These are phyloP conservation scores for Exophiala sideris DNA, from an alignment of 2,329 filamentous ascomycete genomes.

Conservation along the genomic window DNA sequence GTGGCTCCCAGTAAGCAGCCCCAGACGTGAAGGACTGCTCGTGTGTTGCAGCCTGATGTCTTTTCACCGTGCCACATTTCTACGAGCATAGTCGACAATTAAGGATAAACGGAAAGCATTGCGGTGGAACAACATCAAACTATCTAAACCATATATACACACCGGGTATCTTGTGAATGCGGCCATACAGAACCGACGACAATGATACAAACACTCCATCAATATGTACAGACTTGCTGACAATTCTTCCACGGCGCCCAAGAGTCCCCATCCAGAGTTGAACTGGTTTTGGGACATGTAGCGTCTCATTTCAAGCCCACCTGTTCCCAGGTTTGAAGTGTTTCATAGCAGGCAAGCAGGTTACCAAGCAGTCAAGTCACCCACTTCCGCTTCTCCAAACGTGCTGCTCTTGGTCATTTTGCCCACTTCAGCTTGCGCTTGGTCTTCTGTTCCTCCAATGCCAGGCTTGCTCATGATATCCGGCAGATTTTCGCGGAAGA, in stretches of 20 bases:
- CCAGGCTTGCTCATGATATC: slow-evolving; percentile 76
- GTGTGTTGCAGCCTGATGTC: too few relatives aligned
- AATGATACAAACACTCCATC: slow-evolving; percentile 16
- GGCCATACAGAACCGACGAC: slow-evolving; percentile 21
- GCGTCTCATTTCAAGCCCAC: neutral
- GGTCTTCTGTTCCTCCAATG: slow-evolving; percentile 23
- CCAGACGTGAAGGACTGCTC: too few relatives aligned
- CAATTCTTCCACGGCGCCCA: neutral
- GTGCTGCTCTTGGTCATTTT: slow-evolving; percentile 79
- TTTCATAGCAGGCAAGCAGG: neutral
- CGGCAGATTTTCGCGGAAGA: slow-evolving; percentile 76
- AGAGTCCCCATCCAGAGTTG: slow-evolving; percentile 23
- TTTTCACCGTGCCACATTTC: too few relatives aligned
- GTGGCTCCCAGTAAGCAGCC: too few relatives aligned
- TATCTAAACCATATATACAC: slow-evolving; percentile 1
- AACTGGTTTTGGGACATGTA: slow-evolving; percentile 20
- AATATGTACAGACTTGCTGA: slow-evolving; percentile 15
- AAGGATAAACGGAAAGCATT: too few relatives aligned
- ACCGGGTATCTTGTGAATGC: slow-evolving; percentile 27
- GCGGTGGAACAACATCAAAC: neutral
- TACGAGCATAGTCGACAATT: too few relatives aligned
- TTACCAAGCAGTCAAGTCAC: slow-evolving; percentile 58
- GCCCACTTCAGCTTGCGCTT: slow-evolving; percentile 50
- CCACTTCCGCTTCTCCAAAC: slow-evolving; percentile 93
- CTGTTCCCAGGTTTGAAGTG: neutral